Evolutionary conservation across 23 red algal genomes (phyloP).

Genomic region (Agarophyton chilense): DNA sequence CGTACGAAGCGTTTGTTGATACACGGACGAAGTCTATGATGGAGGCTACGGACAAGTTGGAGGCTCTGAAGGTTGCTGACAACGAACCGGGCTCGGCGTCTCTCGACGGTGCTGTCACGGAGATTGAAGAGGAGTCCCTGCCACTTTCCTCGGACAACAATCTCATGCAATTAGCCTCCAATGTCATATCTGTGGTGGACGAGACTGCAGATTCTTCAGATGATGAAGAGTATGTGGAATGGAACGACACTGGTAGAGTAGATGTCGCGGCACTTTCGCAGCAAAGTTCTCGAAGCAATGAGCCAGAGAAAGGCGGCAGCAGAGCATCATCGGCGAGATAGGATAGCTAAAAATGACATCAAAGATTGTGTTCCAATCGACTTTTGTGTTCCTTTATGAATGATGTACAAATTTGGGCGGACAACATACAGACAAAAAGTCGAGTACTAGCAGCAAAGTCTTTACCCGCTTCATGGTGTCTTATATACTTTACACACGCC

Average conservation of each 20-base stretch:
- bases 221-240: constrained; percentile 57
- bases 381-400: constrained; percentile 44
- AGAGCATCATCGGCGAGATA: constrained; percentile 38
- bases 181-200: constrained; percentile 38
- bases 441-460: not conserved
- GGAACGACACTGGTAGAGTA: constrained; percentile 54
- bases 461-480: constrained; percentile 9
- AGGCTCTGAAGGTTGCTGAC: constrained; percentile 8
- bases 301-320: not conserved
- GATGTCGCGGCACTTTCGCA: not conserved
- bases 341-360: constrained; percentile 25
- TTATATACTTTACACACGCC: constrained; percentile 6
- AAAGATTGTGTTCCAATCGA: not conserved
- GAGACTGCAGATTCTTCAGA: constrained; percentile 64
- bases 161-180: constrained; percentile 32
- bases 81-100: constrained; percentile 11
- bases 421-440: not conserved
- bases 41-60: not conserved
- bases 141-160: not conserved
- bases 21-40: not conserved
- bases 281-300: constrained; percentile 15
- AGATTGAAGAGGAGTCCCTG: constrained; percentile 46
- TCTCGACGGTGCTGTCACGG: constrained; percentile 56
- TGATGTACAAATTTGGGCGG: constrained; percentile 39
- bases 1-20: constrained; percentile 63